Base-by-base conservation (phyloP, 2,329 filamentous ascomycete species). In the Diaporthe citrichinensis region DNA sequence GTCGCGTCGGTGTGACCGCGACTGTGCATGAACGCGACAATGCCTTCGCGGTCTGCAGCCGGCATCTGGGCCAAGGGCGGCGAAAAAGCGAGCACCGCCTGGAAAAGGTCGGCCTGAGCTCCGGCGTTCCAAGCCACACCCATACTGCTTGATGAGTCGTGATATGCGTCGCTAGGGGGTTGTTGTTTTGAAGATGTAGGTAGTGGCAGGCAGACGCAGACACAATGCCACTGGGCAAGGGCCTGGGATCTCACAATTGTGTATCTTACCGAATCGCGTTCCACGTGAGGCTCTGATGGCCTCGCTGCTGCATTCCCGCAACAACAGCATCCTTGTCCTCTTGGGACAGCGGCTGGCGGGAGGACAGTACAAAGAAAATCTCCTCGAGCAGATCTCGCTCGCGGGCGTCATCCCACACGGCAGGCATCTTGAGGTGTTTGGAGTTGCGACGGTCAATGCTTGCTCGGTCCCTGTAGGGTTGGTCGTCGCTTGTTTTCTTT, bases 91-190 rank as follows among this genome's bases (percentile, higher is more conserved):
- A 82, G 71, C 55, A 82, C 73, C 20, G 80, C 79, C 72, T 79
- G 74, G 57, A 83, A 81, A 5, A 84, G 78, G 71, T 80, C 80
- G 9, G 79, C 75, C 6, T 78, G 74, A 4, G 83, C 78, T 10
- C 80, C 77, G 14, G 77, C 74, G 17, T 82, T 81, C 81, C 82
- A 83, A 65, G 79, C 77, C 53, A 78, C 62, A 25, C 80, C 78
- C 81, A 83, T 83, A 1, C 57, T 68, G 14, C 34, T 69, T 14
- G 14, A 39, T 55, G n/a, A 14, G 34, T 41, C n/a, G 49, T 68
- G 41, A 28, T 39, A 20, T 15, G 39, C 7, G 39, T 62, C n/a
- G 59, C 20, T 7, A 23, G 55, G 39, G 17, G 39, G 15, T 28
- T 62, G 59, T 20, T 49, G 34, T 12, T n/a, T n/a, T 25, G 23